A percentile compares a stretch with the other conserved stretches of the same genome.
These are phyloP conservation scores for Penicillium paneum DNA, from an alignment of 2,329 filamentous ascomycete species.

Conservation along the genomic window DNA sequence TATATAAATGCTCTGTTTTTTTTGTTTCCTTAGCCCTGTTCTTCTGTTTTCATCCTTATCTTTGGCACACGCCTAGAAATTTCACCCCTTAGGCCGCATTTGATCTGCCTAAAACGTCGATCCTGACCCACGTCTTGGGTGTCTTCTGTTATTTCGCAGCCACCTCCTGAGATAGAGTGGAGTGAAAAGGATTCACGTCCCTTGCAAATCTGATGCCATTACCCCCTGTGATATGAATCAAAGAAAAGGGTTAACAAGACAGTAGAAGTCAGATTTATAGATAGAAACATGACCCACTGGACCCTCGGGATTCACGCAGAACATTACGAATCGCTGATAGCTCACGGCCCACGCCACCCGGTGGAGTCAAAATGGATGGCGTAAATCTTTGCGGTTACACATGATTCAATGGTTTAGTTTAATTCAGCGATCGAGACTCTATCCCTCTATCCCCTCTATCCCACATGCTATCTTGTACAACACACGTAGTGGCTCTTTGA, in stretches of 20 bases:
- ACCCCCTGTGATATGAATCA: not conserved
- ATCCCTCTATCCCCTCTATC: not conserved
- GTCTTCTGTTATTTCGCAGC: not conserved
- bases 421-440: not conserved
- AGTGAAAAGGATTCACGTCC: not conserved
- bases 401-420: not conserved
- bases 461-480: not conserved
- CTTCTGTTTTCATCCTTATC: not conserved
- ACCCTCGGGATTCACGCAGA: not conserved
- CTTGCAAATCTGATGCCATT: not conserved
- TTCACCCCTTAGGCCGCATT: slow-evolving; percentile 1
- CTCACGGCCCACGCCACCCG: slow-evolving; percentile 5
- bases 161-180: slow-evolving; percentile 1
- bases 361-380: slow-evolving; percentile 2
- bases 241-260: not conserved
- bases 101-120: not conserved
- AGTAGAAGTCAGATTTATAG: slow-evolving; percentile 8
- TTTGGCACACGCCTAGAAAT: not conserved
- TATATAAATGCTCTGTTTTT: not conserved
- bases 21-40: not conserved
- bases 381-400: slow-evolving; percentile 1
- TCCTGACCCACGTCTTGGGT: not conserved
- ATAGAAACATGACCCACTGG: slow-evolving; percentile 16
- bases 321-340: slow-evolving; percentile 14
- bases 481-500: not conserved